Evolutionary conservation across 1,139 yeast species (phyloP).

Genomic region (Hanseniaspora gamundiae): DNA sequence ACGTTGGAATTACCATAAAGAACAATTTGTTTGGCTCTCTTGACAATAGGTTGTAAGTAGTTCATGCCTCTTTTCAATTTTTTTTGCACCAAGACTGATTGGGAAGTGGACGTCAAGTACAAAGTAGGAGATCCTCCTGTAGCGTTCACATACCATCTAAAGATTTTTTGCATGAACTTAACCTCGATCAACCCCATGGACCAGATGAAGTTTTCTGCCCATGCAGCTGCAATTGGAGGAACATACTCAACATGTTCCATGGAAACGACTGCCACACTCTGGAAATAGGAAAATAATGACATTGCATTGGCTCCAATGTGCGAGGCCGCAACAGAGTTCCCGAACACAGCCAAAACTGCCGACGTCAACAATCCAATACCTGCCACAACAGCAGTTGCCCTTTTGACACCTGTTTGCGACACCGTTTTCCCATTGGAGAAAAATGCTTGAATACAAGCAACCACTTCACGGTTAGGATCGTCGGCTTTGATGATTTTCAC

Average conservation of each 20-base stretch:
- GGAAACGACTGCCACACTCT: conserved; percentile 58
- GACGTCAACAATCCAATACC: conserved; percentile 65
- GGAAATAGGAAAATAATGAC: conserved; percentile 63
- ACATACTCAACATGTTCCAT: conserved; percentile 64
- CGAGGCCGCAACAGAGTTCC: conserved; percentile 69
- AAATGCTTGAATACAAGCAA: conserved; percentile 60
- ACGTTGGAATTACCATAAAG: conserved; percentile 36
- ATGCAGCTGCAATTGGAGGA: conserved; percentile 70
- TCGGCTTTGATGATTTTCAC: conserved; percentile 29
- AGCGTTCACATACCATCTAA: conserved; percentile 70
- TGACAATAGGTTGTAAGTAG: conserved; percentile 15
- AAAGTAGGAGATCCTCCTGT: conserved; percentile 66
- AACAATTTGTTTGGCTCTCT: conserved; percentile 25
- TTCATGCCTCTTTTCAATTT: conserved; percentile 26
- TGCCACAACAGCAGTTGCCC: conserved; percentile 76
- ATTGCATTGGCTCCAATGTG: conserved; percentile 67
- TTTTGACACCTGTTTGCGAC: conserved; percentile 62
- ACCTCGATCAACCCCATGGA: conserved; percentile 70
- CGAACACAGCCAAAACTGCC: conserved; percentile 57
- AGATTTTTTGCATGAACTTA: conserved; percentile 59
- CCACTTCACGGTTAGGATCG: conserved; percentile 27
- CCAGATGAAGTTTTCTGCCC: conserved; percentile 79
- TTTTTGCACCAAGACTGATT: conserved; percentile 59
- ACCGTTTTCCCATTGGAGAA: conserved; percentile 68
- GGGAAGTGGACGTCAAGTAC: conserved; percentile 43